These are phyloP conservation scores for Cymbopogon citratus DNA, from an alignment of 176 grass and related monocot species.

Conservation along the genomic window DNA sequence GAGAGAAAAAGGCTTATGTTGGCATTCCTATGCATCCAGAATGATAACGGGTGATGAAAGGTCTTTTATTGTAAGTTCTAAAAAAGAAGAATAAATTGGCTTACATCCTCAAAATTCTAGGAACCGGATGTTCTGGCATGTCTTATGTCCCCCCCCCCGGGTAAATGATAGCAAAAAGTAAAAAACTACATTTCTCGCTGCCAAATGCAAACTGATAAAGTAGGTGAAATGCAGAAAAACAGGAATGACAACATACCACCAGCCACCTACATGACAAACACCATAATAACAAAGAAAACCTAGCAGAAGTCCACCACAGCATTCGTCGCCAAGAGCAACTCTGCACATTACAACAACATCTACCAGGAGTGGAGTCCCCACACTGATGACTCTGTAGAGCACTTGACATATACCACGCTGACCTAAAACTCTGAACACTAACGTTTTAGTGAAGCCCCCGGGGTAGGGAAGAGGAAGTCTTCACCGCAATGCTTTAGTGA, in stretches of 20 bases:
- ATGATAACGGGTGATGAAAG: not conserved
- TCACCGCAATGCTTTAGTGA: not conserved
- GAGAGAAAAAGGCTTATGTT: not conserved
- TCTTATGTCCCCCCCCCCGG: too few relatives aligned
- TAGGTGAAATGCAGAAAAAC: not conserved
- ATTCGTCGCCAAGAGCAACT: not conserved
- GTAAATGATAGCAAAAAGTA: not conserved
- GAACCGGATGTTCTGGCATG: not conserved
- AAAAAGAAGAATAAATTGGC: not conserved
- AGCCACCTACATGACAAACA: not conserved
- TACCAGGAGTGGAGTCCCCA: not conserved
- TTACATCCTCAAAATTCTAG: not conserved
- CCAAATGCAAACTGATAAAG: not conserved
- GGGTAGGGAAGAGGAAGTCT: not conserved
- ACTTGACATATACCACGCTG: not conserved
- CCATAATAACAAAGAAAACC: not conserved
- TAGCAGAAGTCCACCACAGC: not conserved
- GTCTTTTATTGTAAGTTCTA: not conserved
- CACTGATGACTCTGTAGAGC: not conserved
- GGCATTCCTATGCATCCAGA: not conserved
- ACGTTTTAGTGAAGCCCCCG: not conserved
- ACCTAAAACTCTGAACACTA: too few relatives aligned
- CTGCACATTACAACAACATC: not conserved
- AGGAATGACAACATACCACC: not conserved
- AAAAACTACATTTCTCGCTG: not conserved